Conservation (phyloP, 73 alveolate genomes). For the Paramecium bursaria region DNA sequence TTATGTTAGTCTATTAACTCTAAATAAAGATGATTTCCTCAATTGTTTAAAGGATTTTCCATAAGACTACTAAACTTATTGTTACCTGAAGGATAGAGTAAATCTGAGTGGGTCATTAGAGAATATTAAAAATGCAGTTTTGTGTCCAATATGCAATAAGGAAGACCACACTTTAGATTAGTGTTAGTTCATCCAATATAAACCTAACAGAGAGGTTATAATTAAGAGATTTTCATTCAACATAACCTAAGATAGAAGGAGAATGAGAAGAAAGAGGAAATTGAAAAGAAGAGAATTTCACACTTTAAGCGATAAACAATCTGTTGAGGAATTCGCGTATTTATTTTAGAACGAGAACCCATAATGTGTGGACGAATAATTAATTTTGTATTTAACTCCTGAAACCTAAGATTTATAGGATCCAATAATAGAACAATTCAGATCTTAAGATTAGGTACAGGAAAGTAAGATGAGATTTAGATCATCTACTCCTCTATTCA, state of each 20-base stretch:
- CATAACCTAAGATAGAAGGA: background rate
- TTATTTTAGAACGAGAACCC: slow-evolving; percentile 34
- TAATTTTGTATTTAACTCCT: too few relatives aligned
- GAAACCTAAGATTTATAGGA: too few relatives aligned
- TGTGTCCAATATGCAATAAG: slow-evolving; percentile 12
- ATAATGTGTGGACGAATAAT: too few relatives aligned
- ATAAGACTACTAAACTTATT: slow-evolving; percentile 1
- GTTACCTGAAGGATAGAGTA: slow-evolving; percentile 1
- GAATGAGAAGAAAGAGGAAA: background rate
- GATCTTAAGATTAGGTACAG: too few relatives aligned
- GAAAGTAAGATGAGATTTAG: too few relatives aligned
- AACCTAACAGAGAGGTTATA: slow-evolving; percentile 18
- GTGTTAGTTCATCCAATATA: background rate
- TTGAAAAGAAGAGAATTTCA: background rate
- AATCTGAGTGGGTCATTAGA: background rate
- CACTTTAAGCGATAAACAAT: slow-evolving; percentile 6
- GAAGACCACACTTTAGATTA: background rate
- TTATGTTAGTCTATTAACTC: slow-evolving; percentile 36
- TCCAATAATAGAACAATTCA: too few relatives aligned
- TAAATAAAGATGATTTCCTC: slow-evolving; percentile 25
- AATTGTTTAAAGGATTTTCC: background rate
- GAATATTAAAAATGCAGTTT: background rate
- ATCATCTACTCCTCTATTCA: too few relatives aligned
- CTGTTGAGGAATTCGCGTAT: slow-evolving; percentile 11
- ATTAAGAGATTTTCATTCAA: slow-evolving; percentile 14